Evolutionary conservation across 2,329 filamentous ascomycete species (phyloP).

Genomic region (Aspergillus ochraceoroseus): DNA sequence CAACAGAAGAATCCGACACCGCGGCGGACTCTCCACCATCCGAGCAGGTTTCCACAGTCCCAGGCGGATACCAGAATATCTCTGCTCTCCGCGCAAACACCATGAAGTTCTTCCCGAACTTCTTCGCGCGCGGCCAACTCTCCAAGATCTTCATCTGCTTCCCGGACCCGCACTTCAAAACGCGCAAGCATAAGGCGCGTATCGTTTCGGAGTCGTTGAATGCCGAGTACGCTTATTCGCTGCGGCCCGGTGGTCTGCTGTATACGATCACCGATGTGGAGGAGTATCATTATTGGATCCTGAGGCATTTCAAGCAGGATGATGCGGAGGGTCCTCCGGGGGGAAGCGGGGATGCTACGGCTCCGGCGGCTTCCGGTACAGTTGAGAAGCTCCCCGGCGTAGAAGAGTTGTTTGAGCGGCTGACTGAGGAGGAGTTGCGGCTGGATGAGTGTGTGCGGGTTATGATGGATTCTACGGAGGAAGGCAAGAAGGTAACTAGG

Average conservation of each 20-base stretch:
- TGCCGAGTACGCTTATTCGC: slow-evolving; percentile 86
- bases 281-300: slow-evolving; percentile 91
- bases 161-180: slow-evolving; percentile 96
- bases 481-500: slow-evolving; percentile 91
- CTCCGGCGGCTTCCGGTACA: too few relatives aligned
- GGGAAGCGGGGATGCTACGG: slow-evolving; percentile 79
- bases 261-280: slow-evolving; percentile 98
- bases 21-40: slow-evolving; percentile 6
- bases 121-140: slow-evolving; percentile 77
- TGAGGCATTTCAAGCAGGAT: slow-evolving; percentile 73
- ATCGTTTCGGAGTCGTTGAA: slow-evolving; percentile 86
- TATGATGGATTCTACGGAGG: slow-evolving; percentile 78
- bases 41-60: slow-evolving; percentile 21
- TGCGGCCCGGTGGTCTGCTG: slow-evolving; percentile 76
- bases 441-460: slow-evolving; percentile 56
- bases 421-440: slow-evolving; percentile 54
- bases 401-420: slow-evolving; percentile 64
- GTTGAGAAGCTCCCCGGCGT: slow-evolving; percentile 58
- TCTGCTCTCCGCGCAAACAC: slow-evolving; percentile 86
- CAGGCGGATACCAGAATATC: slow-evolving; percentile 70
- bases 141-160: slow-evolving; percentile 96
- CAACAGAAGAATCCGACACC: slow-evolving; percentile 4
- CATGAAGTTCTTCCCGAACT: slow-evolving; percentile 99
- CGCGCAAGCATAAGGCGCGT: slow-evolving; percentile 91
- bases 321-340: slow-evolving; percentile 57